These are phyloP conservation scores for Purshia tridentata DNA, from an alignment of 306 rosid species.

Conservation along the genomic window DNA sequence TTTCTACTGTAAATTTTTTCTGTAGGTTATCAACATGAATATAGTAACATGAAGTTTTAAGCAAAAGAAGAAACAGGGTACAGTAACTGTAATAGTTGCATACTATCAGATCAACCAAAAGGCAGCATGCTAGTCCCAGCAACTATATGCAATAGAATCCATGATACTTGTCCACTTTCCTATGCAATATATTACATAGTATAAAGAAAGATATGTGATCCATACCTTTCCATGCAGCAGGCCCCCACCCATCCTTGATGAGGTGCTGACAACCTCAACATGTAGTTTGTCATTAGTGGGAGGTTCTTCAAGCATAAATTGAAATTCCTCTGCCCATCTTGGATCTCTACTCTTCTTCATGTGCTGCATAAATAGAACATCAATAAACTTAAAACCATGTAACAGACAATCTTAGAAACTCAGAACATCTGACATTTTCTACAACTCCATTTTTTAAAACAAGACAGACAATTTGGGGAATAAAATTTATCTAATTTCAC, in stretches of 20 bases:
- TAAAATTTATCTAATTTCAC: neutral
- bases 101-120: neutral
- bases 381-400: conserved; percentile 5
- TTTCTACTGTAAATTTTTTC: neutral
- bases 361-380: conserved; percentile 33
- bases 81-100: neutral
- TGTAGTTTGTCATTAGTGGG: conserved; percentile 70
- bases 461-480: neutral
- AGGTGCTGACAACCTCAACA: conserved; percentile 79
- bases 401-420: neutral
- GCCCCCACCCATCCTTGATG: conserved; percentile 50
- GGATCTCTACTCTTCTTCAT: conserved; percentile 87
- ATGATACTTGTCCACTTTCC: neutral
- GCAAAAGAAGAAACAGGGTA: neutral
- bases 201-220: neutral
- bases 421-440: neutral
- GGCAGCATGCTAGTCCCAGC: neutral
- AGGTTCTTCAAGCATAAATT: conserved; percentile 65
- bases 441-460: neutral
- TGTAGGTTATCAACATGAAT: neutral
- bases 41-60: neutral
- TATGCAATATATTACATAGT: neutral
- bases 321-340: conserved; percentile 87
- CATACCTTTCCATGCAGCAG: conserved; percentile 73
- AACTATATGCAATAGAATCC: neutral